Percentiles rank a stretch among this genome's conserved stretches.
These are phyloP conservation scores for Suillus americanus DNA, from an alignment of 768 basidiomycete species.

Conservation along the genomic window DNA sequence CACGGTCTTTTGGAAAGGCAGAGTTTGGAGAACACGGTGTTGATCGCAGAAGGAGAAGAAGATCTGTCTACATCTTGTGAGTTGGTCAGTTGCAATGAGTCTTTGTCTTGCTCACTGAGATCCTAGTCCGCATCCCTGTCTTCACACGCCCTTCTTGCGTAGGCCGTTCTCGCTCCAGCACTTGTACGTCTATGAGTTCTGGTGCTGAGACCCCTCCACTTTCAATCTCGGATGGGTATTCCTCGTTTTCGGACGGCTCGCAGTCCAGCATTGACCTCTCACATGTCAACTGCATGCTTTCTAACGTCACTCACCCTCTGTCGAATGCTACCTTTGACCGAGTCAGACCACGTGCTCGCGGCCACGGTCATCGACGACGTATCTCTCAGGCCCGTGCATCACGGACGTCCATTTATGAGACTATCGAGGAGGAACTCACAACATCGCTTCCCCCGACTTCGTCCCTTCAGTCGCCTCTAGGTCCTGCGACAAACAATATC, in stretches of 20 bases:
- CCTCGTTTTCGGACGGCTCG: conserved; percentile 64
- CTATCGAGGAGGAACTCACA: conserved; percentile 70
- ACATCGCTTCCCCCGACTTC: conserved; percentile 27
- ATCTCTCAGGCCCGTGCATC: conserved; percentile 64
- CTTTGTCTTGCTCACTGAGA: not conserved
- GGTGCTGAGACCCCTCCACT: conserved; percentile 73
- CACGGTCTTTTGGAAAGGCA: conserved; percentile 62
- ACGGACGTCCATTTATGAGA: conserved; percentile 73
- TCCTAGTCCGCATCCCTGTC: conserved; percentile 43
- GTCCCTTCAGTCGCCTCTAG: conserved; percentile 20
- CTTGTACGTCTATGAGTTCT: conserved; percentile 59
- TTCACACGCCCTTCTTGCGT: conserved; percentile 60
- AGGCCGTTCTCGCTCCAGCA: conserved; percentile 62
- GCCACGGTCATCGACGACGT: conserved; percentile 70
- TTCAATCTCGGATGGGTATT: conserved; percentile 66
- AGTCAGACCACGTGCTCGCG: conserved; percentile 44
- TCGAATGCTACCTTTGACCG: conserved; percentile 43
- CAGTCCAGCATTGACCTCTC: conserved; percentile 76
- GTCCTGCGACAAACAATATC: conserved; percentile 33
- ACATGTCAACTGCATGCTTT: conserved; percentile 55
- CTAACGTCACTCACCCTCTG: conserved; percentile 53
- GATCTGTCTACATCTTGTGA: conserved; percentile 51
- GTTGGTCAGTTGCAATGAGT: conserved; percentile 18
- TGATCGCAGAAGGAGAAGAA: conserved; percentile 62
- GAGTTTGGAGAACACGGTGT: conserved; percentile 64